Percentiles rank a stretch among this genome's conserved stretches.
Conservation (phyloP, 768 basidiomycete species). For the Termitomyces sp. region DNA sequence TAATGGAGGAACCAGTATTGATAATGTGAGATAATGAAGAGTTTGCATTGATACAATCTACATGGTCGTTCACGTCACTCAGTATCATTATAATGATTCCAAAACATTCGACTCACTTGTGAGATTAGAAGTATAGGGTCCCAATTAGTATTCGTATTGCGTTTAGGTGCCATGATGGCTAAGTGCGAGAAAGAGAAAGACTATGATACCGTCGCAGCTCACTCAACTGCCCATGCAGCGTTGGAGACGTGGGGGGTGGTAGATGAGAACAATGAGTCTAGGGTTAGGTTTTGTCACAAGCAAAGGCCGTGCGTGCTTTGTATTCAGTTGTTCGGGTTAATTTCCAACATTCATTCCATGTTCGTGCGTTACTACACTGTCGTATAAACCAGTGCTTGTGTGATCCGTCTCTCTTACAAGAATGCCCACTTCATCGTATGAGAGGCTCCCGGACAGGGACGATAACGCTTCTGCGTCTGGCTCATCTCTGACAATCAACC, state of each 20-base stretch:
- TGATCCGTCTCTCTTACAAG: background rate
- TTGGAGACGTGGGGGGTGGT: background rate
- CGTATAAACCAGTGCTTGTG: background rate
- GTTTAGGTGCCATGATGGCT: conserved; percentile 28
- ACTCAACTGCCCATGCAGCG: conserved; percentile 9
- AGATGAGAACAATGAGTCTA: conserved; percentile 11
- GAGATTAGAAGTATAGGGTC: conserved; percentile 86
- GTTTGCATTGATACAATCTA: conserved; percentile 94
- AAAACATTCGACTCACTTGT: conserved; percentile 45
- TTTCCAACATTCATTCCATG: background rate
- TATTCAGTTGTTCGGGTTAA: background rate
- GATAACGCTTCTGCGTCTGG: background rate
- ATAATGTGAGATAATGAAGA: conserved; percentile 88
- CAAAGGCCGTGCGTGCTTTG: no score
- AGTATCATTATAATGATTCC: background rate
- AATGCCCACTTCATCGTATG: conserved; percentile 12
- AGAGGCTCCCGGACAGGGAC: conserved; percentile 10
- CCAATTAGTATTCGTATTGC: conserved; percentile 52
- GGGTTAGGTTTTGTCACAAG: conserved; percentile 10
- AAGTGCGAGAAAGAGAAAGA: background rate
- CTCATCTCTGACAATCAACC: conserved; percentile 7
- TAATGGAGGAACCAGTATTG: conserved; percentile 74
- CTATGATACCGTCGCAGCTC: background rate
- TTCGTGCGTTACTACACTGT: background rate
- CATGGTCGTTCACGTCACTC: background rate